Evolutionary conservation across 441 rosid species (phyloP).

Genomic region (Metrosideros polymorpha): DNA sequence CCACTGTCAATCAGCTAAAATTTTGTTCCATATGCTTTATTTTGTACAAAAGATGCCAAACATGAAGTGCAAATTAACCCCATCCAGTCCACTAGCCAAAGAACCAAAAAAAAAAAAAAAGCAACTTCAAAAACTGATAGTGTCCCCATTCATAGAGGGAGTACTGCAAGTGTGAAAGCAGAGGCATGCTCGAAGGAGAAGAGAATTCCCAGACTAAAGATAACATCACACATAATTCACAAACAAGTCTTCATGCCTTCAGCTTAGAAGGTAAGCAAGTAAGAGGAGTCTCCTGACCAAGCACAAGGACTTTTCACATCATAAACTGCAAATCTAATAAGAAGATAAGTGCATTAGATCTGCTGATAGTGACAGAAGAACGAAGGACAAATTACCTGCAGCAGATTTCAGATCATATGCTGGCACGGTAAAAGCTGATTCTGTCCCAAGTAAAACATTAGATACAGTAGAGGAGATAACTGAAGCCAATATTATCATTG

Average conservation of each 20-base stretch:
- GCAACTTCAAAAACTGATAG: background rate
- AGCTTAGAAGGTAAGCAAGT: background rate
- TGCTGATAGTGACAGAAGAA: background rate
- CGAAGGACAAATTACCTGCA: conserved; percentile 49
- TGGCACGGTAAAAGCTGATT: conserved; percentile 93
- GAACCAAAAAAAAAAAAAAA: background rate
- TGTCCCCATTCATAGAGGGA: background rate
- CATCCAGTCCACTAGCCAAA: background rate
- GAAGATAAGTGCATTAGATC: background rate
- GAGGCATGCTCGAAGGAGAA: background rate
- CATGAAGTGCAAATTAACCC: background rate
- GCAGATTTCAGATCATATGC: conserved; percentile 92
- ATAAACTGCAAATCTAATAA: background rate
- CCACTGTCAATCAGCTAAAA: background rate
- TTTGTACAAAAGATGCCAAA: background rate
- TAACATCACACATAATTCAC: background rate
- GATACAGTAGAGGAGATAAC: conserved; percentile 94
- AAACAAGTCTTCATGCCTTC: background rate
- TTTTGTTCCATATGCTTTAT: background rate
- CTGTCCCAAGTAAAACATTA: conserved; percentile 78
- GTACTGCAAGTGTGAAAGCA: background rate
- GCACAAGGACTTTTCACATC: background rate
- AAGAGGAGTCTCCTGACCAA: background rate
- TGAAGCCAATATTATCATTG: conserved; percentile 95
- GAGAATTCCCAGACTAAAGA: background rate